Evolutionary conservation across 2,329 filamentous ascomycete genomes (phyloP).

Genomic region (Epichloe elymi): DNA sequence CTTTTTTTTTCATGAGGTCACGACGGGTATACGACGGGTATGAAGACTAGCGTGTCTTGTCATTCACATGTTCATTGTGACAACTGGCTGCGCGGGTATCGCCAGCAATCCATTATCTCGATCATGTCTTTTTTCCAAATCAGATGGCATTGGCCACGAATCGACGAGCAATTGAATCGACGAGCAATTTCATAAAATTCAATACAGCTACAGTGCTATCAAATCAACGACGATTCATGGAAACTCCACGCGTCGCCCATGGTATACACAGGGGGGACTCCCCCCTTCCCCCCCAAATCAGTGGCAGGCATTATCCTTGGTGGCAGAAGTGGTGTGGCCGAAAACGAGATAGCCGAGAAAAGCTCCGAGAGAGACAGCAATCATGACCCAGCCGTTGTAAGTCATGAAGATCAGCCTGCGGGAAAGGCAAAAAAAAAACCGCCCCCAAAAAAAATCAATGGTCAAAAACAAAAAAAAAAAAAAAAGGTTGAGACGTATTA

Average conservation of each 20-base stretch:
- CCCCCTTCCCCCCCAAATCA: slow-evolving; percentile 26
- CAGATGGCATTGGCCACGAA: too few relatives aligned
- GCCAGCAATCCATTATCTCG: too few relatives aligned
- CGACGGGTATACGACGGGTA: not conserved
- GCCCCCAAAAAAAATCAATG: too few relatives aligned
- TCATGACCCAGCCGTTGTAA: slow-evolving; percentile 98
- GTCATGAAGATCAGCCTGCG: slow-evolving; percentile 95
- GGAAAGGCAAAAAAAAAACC: accelerated
- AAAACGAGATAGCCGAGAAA: slow-evolving; percentile 82
- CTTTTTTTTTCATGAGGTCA: not conserved
- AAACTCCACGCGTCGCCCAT: too few relatives aligned
- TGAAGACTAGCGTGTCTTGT: not conserved
- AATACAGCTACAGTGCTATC: too few relatives aligned
- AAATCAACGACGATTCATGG: too few relatives aligned
- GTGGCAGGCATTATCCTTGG: slow-evolving; percentile 87
- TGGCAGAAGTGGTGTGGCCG: slow-evolving; percentile 53
- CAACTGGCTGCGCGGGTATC: too few relatives aligned
- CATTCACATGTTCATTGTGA: too few relatives aligned
- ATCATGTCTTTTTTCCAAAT: too few relatives aligned
- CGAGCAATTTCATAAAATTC: too few relatives aligned
- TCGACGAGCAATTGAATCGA: too few relatives aligned
- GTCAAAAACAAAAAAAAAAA: not conserved
- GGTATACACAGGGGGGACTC: too few relatives aligned
- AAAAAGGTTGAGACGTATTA: not conserved
- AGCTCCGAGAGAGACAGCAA: slow-evolving; percentile 76